phyloP scores from a whole-genome alignment of 768 basidiomycete species.

The Myochromella boudieri region DNA sequence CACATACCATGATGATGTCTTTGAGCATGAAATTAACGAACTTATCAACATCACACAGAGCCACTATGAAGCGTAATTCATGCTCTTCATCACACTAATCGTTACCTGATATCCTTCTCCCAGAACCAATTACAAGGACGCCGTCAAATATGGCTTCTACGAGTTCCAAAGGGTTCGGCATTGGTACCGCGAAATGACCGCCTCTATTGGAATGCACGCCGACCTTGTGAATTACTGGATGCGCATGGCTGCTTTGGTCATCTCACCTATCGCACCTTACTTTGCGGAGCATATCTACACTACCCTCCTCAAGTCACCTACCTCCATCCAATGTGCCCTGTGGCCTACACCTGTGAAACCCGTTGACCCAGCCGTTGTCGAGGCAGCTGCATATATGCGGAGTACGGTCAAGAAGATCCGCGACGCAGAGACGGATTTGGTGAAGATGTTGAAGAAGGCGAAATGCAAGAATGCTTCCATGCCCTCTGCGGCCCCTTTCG shows the following conservation, averaged over 20 bases:
- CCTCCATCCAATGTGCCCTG: conserved; percentile 77
- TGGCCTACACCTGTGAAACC: conserved; percentile 73
- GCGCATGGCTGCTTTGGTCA: conserved; percentile 70
- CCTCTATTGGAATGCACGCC: conserved; percentile 86
- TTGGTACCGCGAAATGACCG: conserved; percentile 93
- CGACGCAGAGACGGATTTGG: conserved; percentile 75
- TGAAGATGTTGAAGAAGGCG: conserved; percentile 79
- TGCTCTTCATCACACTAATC: conserved; percentile 8
- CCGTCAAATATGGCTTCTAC: conserved; percentile 93
- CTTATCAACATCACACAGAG: conserved; percentile 79
- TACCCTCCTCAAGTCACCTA: conserved; percentile 65
- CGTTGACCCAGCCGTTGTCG: conserved; percentile 65
- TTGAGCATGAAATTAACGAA: conserved; percentile 88
- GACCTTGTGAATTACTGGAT: conserved; percentile 89
- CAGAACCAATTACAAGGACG: conserved; percentile 94
- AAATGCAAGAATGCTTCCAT: conserved; percentile 57
- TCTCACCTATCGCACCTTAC: conserved; percentile 89
- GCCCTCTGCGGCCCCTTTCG: conserved; percentile 55
- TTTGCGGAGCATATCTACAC: conserved; percentile 91
- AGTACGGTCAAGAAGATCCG: conserved; percentile 86
- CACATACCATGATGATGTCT: conserved; percentile 85
- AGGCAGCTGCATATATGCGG: conserved; percentile 84
- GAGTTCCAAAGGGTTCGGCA: conserved; percentile 90
- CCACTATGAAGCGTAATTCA: conserved; percentile 71
- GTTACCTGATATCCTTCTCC: neutral